Conservation (phyloP, 1,139 yeast genomes). For the Nakaseomyces delphensis region DNA sequence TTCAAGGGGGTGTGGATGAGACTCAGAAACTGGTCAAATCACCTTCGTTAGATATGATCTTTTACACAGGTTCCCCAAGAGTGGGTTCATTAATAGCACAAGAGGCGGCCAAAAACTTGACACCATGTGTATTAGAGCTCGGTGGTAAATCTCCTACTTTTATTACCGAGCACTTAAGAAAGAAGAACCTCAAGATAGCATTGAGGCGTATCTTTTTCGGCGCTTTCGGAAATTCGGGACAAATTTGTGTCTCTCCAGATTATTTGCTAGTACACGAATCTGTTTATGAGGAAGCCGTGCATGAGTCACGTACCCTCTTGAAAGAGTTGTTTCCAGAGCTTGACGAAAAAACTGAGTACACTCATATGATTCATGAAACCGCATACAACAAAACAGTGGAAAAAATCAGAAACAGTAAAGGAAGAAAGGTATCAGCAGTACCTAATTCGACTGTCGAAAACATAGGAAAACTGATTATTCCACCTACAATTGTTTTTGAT, state of each 20-base stretch:
- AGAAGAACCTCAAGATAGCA: slow-evolving; percentile 41
- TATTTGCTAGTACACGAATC: slow-evolving; percentile 59
- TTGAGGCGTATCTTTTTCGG: slow-evolving; percentile 72
- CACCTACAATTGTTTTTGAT: slow-evolving; percentile 66
- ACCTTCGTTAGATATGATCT: slow-evolving; percentile 68
- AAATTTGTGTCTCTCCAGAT: slow-evolving; percentile 85
- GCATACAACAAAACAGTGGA: slow-evolving; percentile 46
- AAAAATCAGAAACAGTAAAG: slow-evolving; percentile 46
- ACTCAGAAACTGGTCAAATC: slow-evolving; percentile 52
- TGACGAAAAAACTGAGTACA: slow-evolving; percentile 35
- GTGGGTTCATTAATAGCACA: slow-evolving; percentile 74
- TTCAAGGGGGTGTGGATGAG: slow-evolving; percentile 69
- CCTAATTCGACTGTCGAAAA: slow-evolving; percentile 47
- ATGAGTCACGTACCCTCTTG: slow-evolving; percentile 38
- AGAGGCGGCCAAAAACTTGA: slow-evolving; percentile 75
- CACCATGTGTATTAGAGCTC: slow-evolving; percentile 74
- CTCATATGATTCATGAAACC: slow-evolving; percentile 57
- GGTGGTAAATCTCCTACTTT: slow-evolving; percentile 93
- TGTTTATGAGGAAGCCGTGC: slow-evolving; percentile 46
- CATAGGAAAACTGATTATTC: slow-evolving; percentile 40
- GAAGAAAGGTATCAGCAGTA: slow-evolving; percentile 42
- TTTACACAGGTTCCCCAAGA: slow-evolving; percentile 72
- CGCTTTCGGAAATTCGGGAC: slow-evolving; percentile 75
- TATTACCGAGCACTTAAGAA: slow-evolving; percentile 44
- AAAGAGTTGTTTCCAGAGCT: slow-evolving; percentile 41